Base-by-base conservation (phyloP, 1,284 basidiomycete species). In the Melanopsichium pennsylvanicum region DNA sequence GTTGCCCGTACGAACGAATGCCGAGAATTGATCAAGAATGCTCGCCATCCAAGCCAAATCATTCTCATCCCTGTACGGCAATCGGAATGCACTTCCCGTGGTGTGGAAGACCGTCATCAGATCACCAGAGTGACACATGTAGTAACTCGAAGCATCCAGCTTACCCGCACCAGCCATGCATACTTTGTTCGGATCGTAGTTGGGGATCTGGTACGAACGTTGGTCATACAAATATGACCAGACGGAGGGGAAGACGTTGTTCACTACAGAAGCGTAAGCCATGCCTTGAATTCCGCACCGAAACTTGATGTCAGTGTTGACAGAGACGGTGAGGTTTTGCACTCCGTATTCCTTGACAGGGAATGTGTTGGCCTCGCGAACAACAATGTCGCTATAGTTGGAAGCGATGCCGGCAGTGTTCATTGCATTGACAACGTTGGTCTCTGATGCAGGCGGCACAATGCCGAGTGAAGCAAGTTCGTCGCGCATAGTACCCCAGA, bases 401-500 rank as follows among this genome's bases (percentile, higher is more conserved):
- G 62, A 44, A 11, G 34, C 11, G 46, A 76, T 62, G 13, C 67
- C 60, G 0, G 67, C 70, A 11, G 48, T 55, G 5, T 36, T 52
- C 36, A 76, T 50, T 11, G 70, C 67, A 12, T 55, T 50, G 25
- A 38, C 36, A 12, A 76, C 57, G 27, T 59, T 43, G 2, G 44
- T 55, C 39, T 66, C 56, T 13, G 62, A 62, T 6, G 51, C 51
- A 4, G 56, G 46, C 15, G 74, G 74, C 4, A 64, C 66, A 25
- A 29, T 58, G 11, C 73, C 73, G 3, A 75, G 54, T n/a, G 58
- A 55, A 21, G 50, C 70, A 35, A 70, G 27, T 41, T 75, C 72
- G 51, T 76, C 73, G 9, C 72, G 59, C 62, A 70, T 55, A 32
- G 46, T 54, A 8, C 73, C 73, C 48, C 57, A 58, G 26, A 75